Evolutionary conservation across 352 stramenopile species (phyloP).

Genomic region (Phytophthora pistaciae): DNA sequence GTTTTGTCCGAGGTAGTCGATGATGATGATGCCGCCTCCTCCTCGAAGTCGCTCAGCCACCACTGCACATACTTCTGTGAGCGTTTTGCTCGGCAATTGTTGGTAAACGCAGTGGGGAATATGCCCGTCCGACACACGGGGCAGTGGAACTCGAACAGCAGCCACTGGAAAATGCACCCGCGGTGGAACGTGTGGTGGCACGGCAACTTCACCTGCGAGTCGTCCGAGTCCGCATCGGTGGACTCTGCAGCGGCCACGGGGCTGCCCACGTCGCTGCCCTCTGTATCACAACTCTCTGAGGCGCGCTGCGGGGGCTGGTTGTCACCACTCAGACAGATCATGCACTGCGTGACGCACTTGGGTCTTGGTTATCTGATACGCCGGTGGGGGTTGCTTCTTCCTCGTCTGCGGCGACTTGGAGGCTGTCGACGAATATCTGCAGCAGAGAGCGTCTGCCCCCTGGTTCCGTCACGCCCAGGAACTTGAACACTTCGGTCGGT

Average conservation of each 20-base stretch:
- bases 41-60: no score
- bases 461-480: constrained; percentile 52
- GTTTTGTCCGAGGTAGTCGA: no score
- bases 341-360: constrained; percentile 23
- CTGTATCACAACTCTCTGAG: constrained; percentile 6
- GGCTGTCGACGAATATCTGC: constrained; percentile 66
- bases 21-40: no score
- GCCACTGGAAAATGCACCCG: constrained; percentile 67
- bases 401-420: not conserved
- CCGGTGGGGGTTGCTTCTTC: not conserved
- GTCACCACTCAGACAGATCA: constrained; percentile 37
- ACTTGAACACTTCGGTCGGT: constrained; percentile 54
- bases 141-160: constrained; percentile 69
- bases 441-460: constrained; percentile 58
- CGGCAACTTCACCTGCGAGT: constrained; percentile 43
- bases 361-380: constrained; percentile 12
- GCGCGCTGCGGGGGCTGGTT: not conserved
- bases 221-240: not conserved
- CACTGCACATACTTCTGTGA: no score
- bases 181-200: constrained; percentile 74
- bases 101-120: constrained; percentile 26
- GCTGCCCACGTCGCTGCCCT: not conserved
- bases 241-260: not conserved
- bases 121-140: constrained; percentile 62
- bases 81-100: no score